These are phyloP conservation scores for Mycena pura DNA, from an alignment of 768 basidiomycete species.

Conservation along the genomic window DNA sequence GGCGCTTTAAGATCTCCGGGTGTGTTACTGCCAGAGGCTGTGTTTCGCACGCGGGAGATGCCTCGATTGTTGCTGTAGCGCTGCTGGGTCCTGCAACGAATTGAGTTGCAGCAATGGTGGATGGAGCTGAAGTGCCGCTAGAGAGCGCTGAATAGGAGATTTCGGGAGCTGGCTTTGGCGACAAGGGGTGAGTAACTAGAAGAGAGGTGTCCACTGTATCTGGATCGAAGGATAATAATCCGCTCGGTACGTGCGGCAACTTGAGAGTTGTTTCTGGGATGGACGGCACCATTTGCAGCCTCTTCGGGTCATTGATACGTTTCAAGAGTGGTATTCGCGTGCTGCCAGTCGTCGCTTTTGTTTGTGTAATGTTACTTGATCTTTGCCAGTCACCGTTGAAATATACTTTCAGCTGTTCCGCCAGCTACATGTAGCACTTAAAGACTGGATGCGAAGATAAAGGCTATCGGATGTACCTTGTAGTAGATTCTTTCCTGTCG, in stretches of 20 bases:
- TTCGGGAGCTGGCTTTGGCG: no score
- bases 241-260: background rate
- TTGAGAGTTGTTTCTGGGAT: background rate
- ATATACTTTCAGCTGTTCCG: slow-evolving; percentile 1
- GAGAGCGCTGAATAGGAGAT: no score
- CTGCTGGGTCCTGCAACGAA: no score
- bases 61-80: no score
- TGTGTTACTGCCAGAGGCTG: no score
- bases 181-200: no score
- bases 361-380: background rate
- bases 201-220: no score
- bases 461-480: background rate
- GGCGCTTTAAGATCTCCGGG: no score
- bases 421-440: background rate
- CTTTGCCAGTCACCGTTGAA: background rate
- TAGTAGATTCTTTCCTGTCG: background rate
- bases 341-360: background rate
- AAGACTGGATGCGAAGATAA: no score
- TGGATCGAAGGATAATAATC: background rate
- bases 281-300: background rate
- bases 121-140: no score
- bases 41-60: no score
- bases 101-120: no score
- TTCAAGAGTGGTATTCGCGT: background rate
- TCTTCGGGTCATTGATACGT: background rate